Conservation (phyloP, 345 rosid species). For the Populus deltoides region DNA sequence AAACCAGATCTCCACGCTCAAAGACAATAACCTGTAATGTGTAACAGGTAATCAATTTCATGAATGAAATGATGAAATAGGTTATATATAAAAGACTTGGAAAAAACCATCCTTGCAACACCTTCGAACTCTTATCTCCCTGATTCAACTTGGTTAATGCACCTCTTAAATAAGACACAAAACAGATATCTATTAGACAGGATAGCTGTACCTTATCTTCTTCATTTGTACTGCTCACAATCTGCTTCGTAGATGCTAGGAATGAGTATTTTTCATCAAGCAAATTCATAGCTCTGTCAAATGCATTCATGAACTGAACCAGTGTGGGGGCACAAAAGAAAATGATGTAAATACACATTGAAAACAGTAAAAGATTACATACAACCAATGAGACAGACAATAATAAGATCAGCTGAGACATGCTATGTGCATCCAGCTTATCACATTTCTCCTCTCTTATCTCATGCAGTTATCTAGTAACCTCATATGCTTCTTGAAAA, state of each 20-base stretch:
- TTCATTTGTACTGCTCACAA: conserved; percentile 67
- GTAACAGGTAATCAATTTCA: conserved; percentile 14
- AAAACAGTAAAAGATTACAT: background rate
- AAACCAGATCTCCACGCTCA: conserved; percentile 72
- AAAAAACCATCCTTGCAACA: background rate
- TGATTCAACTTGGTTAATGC: background rate
- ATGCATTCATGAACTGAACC: conserved; percentile 66
- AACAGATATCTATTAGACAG: background rate
- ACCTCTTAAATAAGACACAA: background rate
- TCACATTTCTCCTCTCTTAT: background rate
- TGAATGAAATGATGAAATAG: background rate
- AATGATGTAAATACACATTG: background rate
- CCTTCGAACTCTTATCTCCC: background rate
- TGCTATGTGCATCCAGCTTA: background rate
- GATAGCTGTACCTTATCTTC: conserved; percentile 55
- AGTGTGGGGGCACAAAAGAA: conserved; percentile 13
- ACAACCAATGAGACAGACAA: background rate
- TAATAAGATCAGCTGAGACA: background rate
- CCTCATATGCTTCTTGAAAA: background rate
- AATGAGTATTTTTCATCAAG: conserved; percentile 63
- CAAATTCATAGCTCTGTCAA: conserved; percentile 66
- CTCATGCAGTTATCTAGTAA: conserved; percentile 1
- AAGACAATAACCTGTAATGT: conserved; percentile 63
- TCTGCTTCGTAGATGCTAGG: conserved; percentile 62
- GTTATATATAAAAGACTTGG: background rate